A percentile compares a stretch with the other conserved stretches of the same genome.
Evolutionary conservation across 2,329 filamentous ascomycete species (phyloP).

Genomic region (Rhynchosporium agropyri): DNA sequence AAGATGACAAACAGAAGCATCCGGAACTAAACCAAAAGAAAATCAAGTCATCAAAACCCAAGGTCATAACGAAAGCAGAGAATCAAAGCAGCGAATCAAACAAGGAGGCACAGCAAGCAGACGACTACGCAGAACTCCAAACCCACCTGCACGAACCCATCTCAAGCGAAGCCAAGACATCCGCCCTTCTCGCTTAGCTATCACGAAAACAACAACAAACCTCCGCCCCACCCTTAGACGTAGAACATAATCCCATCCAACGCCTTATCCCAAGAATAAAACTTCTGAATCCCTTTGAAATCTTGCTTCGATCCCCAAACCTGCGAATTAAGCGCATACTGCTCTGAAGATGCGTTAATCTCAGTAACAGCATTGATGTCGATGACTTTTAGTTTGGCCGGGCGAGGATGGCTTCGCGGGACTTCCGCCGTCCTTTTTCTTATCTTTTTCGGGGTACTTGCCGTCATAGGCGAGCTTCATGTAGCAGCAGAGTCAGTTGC

Average conservation of each 20-base stretch:
- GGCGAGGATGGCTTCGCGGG: background rate
- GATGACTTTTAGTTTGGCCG: background rate
- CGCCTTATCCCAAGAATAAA: background rate
- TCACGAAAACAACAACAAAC: too few species aligned
- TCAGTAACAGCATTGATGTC: background rate
- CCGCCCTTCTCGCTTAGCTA: too few species aligned
- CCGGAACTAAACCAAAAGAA: too few species aligned
- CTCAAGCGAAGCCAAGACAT: too few species aligned
- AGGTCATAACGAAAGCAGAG: too few species aligned
- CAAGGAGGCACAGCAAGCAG: too few species aligned
- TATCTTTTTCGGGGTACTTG: background rate
- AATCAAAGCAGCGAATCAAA: too few species aligned
- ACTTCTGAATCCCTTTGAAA: background rate
- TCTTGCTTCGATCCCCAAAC: background rate
- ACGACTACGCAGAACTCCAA: too few species aligned
- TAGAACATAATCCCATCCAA: slow-evolving; percentile 17
- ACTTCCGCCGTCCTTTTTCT: background rate
- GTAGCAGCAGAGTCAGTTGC: slow-evolving; percentile 20
- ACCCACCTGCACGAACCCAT: too few species aligned
- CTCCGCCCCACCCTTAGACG: background rate
- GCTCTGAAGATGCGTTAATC: background rate
- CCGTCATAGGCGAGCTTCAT: slow-evolving; percentile 13
- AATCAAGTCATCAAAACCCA: too few species aligned
- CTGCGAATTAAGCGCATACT: background rate
- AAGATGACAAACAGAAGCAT: too few species aligned